Evolutionary conservation across 2,329 filamentous ascomycete species (phyloP).

Genomic region (Penicillium sp.): DNA sequence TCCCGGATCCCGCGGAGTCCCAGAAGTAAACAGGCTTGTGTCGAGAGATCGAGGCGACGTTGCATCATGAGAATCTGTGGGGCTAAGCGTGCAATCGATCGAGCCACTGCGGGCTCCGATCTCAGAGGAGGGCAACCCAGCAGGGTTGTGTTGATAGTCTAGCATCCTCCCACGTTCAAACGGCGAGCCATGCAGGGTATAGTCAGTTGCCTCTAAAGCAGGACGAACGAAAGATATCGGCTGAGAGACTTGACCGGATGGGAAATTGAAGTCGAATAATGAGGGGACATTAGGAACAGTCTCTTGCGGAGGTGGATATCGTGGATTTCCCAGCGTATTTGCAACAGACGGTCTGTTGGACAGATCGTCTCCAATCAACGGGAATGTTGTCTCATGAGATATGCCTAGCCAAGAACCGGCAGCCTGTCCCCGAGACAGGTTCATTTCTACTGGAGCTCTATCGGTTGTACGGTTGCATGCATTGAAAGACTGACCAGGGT

Average conservation of each 20-base stretch:
- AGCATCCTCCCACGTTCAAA: not conserved
- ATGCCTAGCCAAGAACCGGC: conserved; percentile 30
- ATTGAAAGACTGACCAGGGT: conserved; percentile 25
- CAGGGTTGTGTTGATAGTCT: not conserved
- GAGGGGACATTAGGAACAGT: conserved; percentile 31
- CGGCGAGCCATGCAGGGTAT: conserved; percentile 34
- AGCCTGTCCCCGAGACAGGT: conserved; percentile 22
- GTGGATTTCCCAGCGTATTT: conserved; percentile 21
- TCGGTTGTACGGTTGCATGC: conserved; percentile 23
- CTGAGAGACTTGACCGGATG: conserved; percentile 37
- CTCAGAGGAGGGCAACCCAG: conserved; percentile 6
- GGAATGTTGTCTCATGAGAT: conserved; percentile 28
- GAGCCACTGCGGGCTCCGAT: not conserved
- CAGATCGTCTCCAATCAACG: conserved; percentile 21
- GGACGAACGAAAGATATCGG: conserved; percentile 43
- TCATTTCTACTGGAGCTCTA: conserved; percentile 30
- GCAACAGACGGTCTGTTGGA: conserved; percentile 25
- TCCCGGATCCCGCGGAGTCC: conserved; percentile 1
- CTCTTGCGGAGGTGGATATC: conserved; percentile 30
- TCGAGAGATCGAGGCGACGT: conserved; percentile 18
- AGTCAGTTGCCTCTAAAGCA: conserved; percentile 39
- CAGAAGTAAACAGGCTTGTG: conserved; percentile 15
- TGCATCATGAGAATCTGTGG: conserved; percentile 14
- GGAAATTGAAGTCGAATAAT: conserved; percentile 37
- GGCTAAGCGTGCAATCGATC: conserved; percentile 11